phyloP scores from a whole-genome alignment of 306 rosid genomes.

The Senna siamea region DNA sequence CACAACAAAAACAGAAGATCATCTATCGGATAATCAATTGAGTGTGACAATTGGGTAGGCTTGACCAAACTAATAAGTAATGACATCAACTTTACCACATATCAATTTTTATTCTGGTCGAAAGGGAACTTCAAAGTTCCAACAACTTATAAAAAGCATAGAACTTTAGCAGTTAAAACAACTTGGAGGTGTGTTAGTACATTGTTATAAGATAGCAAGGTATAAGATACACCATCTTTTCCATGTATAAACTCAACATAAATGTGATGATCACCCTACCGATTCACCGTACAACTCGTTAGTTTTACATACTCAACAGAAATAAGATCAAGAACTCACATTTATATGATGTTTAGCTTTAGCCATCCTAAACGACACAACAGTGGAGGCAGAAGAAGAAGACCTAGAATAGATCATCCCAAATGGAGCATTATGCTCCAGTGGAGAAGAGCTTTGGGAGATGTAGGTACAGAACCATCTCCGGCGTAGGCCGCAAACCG shows the following conservation, averaged over 20 bases:
- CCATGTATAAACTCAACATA: too few species aligned
- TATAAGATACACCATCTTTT: too few species aligned
- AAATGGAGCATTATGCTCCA: neutral
- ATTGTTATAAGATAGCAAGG: too few species aligned
- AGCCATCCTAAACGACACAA: neutral
- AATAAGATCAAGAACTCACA: neutral
- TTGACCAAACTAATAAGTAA: constrained; percentile 2
- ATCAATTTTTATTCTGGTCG: too few species aligned
- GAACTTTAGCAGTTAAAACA: too few species aligned
- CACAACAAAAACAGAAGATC: neutral
- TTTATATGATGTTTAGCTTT: neutral
- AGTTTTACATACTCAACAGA: neutral
- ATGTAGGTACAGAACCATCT: neutral
- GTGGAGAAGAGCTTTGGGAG: neutral
- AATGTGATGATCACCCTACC: too few species aligned
- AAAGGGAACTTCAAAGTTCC: too few species aligned
- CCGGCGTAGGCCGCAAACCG: neutral
- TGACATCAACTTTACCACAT: too few species aligned
- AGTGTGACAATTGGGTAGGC: neutral
- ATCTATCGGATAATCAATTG: neutral
- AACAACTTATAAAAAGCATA: too few species aligned
- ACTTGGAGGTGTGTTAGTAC: too few species aligned
- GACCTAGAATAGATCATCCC: constrained; percentile 23
- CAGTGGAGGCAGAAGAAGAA: neutral
- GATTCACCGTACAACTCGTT: too few species aligned